Base-by-base conservation (phyloP, 129 eudicot species). In the Pittosporum tobira region DNA sequence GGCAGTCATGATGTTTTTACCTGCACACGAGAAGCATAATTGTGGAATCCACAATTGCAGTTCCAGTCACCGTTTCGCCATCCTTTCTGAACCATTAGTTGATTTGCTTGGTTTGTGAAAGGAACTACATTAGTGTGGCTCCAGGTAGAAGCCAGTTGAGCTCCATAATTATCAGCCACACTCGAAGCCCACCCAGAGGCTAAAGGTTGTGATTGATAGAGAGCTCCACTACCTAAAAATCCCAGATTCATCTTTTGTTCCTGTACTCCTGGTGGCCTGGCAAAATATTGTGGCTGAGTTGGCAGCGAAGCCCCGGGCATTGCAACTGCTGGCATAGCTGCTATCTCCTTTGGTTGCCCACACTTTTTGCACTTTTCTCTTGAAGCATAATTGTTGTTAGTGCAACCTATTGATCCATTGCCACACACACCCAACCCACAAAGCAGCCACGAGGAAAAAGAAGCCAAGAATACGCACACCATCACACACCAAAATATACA, bases 351-450 rank as follows among this genome's bases (percentile, higher is more conserved):
- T 44, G 82, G 88, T 78, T 85, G 88, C 62, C 97, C 97, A 71
- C 97, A 89, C 74, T 89, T 89, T 68, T 89, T 85, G 95, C 97
- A 89, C 86, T 79, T 89, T 81, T 85, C 97, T 82, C 97, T 82
- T 63, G 97, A 89, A 27, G 97, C 97, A 89, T 89, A 89, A 82
- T 89, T 89, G 95, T 89, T 89, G 97, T 89, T 89, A 89, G 97
- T 89, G 95, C 97, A 89, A 69, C 95, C 97, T 89, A 89, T 64
- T 79, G 80, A 73, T 71, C 94, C 84, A 78, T 75, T 68, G 79
- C 76, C 87, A 76, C 85, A 85, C 93, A 85, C 95, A 77, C 93
- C 58, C 86, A 71, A 79, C 84, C 84, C 91, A 79, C 36, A 82
- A 82, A 15, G 84, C 85, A 87, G 76, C 86, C 85, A 75, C 61